Evolutionary conservation across 768 basidiomycete genomes (phyloP), one percentile per base, ranked within the genome.

Genomic region (Filobasidium wieringae): DNA sequence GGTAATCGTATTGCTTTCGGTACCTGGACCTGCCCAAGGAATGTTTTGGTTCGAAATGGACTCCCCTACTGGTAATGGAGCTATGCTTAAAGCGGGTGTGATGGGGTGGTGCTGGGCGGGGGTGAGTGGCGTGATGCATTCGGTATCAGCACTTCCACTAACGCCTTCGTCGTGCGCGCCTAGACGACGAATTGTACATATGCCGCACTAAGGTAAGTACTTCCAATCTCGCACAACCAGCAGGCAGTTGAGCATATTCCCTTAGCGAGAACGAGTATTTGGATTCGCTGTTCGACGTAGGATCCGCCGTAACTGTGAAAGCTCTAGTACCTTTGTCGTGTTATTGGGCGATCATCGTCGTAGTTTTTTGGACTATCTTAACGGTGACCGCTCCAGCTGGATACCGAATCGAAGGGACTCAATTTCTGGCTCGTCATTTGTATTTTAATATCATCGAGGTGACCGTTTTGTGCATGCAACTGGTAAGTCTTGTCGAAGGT

Each of bases 21-120:
- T 73, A 2, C 72, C 72, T 2, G 72, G 72, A 30, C 72, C 72
- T 22, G 68, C 70, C 56, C 70, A 70, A 53, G 62, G 66, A 1
- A 32, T 73, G 43, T 70, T 67, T 52, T 73, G 72, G 72, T 73
- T 73, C 63, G 36, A 45, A 15, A 61, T 73, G 32, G 59, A 60
- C 14, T 64, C 55, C 4, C 55, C 64, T 4, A 57, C 58, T 0
- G 53, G 52, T 2, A 59, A 51, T 2, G 56, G 54, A 15, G 61
- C 59, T 0, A 31, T 47, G 4, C 30, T 73, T 24, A 66, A 19
- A 7, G 64, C 68, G 2, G 72, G 72, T 51, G 68, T 72, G 1
- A 33, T 64, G 2, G 72, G 72, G 8, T 73, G 72, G 72, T 73
- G 72, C 57, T 61, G 60, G 60, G 33, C 39, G 6, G 49, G 37